Percentiles rank a stretch among this genome's conserved stretches.
Conservation (phyloP, 2,329 filamentous ascomycete species). For the Daldinia eschscholtzii region DNA sequence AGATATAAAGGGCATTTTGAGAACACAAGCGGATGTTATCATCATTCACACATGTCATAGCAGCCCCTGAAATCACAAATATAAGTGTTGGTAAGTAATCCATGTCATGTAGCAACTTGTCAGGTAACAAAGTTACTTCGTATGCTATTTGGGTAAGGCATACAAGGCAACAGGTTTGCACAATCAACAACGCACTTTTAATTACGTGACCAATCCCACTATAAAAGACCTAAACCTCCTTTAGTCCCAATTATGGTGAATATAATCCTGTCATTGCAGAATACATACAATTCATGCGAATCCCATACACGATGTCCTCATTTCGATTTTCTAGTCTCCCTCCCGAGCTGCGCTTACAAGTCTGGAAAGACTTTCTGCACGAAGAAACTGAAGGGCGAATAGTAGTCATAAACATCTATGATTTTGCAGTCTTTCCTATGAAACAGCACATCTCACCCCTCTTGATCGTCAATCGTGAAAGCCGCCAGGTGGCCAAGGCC, state of each 20-base stretch:
- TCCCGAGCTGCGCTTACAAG: conserved; percentile 20
- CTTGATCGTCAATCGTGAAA: not conserved
- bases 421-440: not conserved
- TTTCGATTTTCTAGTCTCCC: conserved; percentile 24
- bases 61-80: not conserved
- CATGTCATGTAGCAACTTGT: too few relatives aligned
- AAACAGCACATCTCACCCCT: not conserved
- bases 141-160: too few relatives aligned
- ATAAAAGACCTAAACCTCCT: not conserved
- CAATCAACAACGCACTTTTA: too few relatives aligned
- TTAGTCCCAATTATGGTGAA: not conserved
- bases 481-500: not conserved
- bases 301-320: conserved; percentile 22
- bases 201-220: too few relatives aligned
- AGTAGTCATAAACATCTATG: not conserved
- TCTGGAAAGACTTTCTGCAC: conserved; percentile 16
- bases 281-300: conserved; percentile 1
- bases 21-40: not conserved
- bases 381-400: conserved; percentile 20
- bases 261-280: not conserved
- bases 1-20: not conserved
- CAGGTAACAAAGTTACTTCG: too few relatives aligned
- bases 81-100: too few relatives aligned
- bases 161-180: too few relatives aligned
- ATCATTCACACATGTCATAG: not conserved